Base-by-base conservation (phyloP, 768 basidiomycete genomes). In the Hemileccinum rubropunctum region DNA sequence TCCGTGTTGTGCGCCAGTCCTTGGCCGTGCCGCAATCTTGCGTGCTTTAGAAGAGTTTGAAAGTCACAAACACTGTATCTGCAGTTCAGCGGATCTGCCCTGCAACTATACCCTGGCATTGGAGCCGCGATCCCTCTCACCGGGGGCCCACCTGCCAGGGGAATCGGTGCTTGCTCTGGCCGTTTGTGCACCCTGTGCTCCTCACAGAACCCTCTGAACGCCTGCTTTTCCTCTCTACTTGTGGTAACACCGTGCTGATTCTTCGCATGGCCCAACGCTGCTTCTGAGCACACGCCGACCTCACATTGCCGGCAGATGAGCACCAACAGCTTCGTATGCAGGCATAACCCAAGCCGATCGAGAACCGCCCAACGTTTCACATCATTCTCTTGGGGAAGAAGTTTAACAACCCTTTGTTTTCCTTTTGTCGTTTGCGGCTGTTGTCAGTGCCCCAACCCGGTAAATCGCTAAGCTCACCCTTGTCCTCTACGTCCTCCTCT, bases 261-360 rank as follows among this genome's bases (percentile, higher is more conserved):
- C 41, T 43, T 52, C 21, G 0, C 3, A 2, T 52, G 51, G 23
- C 51, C 46, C n/a, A 52, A 1, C 13, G 36, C 46, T 26, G 21
- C 35, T 21, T 26, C 41, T 15, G 46, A 52, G 15, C 12, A 4
- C 1, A 52, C n/a, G 4, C 35, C 40, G 0, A 20, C 6, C 21
- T 52, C 12, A 6, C 51, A 52, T 38, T 6, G 27, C 28, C 8
- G 3, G 41, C 51, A 52, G 10, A 52, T 48, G 7, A 52, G 35
- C 11, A 52, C 51, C 6, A 27, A 2, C 0, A 52, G 23, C 35
- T 42, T 30, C 11, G 10, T 0, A 9, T 48, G 35, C 28, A 52
- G 0, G 32, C 21, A 52, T 9, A 52, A 33, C 23, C 51, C 51
- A 0, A 43, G 30, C 26, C 15, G 10, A 6, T 48, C 38, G 1